Conservation (phyloP, 306 rosid species). For the Hippophae rhamnoides region DNA sequence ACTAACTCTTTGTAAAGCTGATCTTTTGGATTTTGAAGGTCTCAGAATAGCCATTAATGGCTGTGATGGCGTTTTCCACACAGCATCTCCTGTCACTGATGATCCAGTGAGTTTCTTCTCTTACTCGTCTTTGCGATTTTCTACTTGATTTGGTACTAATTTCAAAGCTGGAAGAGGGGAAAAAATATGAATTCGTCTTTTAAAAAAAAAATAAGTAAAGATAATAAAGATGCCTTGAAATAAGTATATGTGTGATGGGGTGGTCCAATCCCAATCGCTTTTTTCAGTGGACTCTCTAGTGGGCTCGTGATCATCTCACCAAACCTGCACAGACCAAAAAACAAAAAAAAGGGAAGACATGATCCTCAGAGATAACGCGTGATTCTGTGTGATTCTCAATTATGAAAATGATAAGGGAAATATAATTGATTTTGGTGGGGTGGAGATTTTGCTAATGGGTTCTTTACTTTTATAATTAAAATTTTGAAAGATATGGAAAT, state of each 20-base stretch:
- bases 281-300: not conserved
- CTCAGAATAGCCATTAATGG: conserved; percentile 48
- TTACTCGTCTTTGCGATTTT: too few species aligned
- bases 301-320: not conserved
- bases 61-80: conserved; percentile 74
- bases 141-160: too few species aligned
- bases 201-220: too few species aligned
- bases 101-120: conserved; percentile 44
- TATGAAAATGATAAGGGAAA: too few species aligned
- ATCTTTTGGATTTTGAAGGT: conserved; percentile 58
- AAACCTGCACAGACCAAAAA: too few species aligned
- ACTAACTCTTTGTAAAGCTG: conserved; percentile 47
- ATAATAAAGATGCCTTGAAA: not conserved
- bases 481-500: not conserved
- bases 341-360: too few species aligned
- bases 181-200: too few species aligned
- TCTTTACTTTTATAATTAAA: not conserved
- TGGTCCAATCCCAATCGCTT: not conserved
- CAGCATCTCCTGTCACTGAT: conserved; percentile 80
- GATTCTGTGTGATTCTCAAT: not conserved
- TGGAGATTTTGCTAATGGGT: too few species aligned
- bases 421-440: too few species aligned
- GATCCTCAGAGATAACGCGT: too few species aligned
- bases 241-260: not conserved
- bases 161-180: too few species aligned